These are phyloP conservation scores for Eragrostis tef DNA, from an alignment of 202 grass and related monocot genomes.

Conservation along the genomic window DNA sequence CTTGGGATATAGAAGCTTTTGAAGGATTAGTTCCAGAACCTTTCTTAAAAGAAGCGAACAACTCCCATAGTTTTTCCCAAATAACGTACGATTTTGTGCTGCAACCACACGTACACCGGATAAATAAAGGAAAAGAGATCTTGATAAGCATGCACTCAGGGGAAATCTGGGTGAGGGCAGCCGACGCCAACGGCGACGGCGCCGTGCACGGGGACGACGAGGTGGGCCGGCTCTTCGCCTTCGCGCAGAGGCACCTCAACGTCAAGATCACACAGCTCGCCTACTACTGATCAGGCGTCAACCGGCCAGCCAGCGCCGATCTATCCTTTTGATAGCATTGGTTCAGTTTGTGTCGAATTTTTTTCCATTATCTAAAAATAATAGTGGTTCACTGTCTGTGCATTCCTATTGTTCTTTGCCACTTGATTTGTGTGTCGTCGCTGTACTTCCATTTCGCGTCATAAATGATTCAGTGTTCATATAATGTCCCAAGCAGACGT, in stretches of 20 bases:
- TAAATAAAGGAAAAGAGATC: conserved; percentile 23
- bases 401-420: conserved; percentile 4
- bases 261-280: conserved; percentile 67
- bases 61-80: neutral
- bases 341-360: neutral
- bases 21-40: conserved; percentile 13
- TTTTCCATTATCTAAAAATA: too few species aligned
- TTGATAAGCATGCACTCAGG: conserved; percentile 23
- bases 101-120: neutral
- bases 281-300: conserved; percentile 23
- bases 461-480: conserved; percentile 1
- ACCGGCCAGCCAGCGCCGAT: neutral
- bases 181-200: conserved; percentile 60
- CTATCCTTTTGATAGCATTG: neutral
- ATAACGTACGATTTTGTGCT: conserved; percentile 7
- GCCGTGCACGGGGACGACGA: conserved; percentile 55
- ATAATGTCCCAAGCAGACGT: neutral
- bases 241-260: conserved; percentile 60
- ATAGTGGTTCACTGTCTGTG: neutral
- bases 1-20: conserved; percentile 37
- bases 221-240: conserved; percentile 50
- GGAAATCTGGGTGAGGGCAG: conserved; percentile 41
- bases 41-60: conserved; percentile 12
- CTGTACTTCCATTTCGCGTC: neutral
- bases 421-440: neutral